These are phyloP conservation scores for Aspergillus olivimuriae DNA, from an alignment of 495 filamentous ascomycete genomes.

Conservation along the genomic window DNA sequence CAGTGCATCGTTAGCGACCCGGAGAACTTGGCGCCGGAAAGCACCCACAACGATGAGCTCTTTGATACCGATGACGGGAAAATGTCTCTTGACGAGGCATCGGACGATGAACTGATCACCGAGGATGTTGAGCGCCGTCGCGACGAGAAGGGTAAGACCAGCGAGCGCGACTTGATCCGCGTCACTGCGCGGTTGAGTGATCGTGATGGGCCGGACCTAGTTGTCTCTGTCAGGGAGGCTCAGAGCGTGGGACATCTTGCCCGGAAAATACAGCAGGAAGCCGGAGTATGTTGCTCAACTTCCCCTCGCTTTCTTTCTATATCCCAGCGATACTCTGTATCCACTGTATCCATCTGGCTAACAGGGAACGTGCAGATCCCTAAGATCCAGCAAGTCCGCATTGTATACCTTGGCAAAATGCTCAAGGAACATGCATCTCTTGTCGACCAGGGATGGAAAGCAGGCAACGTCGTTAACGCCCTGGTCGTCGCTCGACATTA, in stretches of 20 bases:
- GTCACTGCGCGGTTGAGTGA: constrained; percentile 65
- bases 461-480: constrained; percentile 73
- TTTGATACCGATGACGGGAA: constrained; percentile 43
- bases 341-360: background rate
- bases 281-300: constrained; percentile 46
- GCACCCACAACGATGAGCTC: constrained; percentile 15
- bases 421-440: constrained; percentile 62
- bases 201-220: constrained; percentile 55
- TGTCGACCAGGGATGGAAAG: constrained; percentile 64
- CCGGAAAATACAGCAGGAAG: constrained; percentile 57
- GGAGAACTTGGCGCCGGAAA: constrained; percentile 51
- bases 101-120: constrained; percentile 38
- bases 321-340: background rate
- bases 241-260: constrained; percentile 59
- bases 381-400: constrained; percentile 49
- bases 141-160: constrained; percentile 58
- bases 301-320: background rate
- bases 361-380: constrained; percentile 29
- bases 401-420: constrained; percentile 75
- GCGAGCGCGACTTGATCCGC: constrained; percentile 49
- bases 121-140: constrained; percentile 52
- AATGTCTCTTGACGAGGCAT: constrained; percentile 36
- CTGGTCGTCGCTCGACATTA: constrained; percentile 51
- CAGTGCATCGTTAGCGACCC: constrained; percentile 74
- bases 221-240: constrained; percentile 51